A percentile compares a stretch with the other conserved stretches of the same genome.
These are phyloP conservation scores for Oryza meridionalis DNA, from an alignment of 176 grass and related monocot genomes.

Conservation along the genomic window DNA sequence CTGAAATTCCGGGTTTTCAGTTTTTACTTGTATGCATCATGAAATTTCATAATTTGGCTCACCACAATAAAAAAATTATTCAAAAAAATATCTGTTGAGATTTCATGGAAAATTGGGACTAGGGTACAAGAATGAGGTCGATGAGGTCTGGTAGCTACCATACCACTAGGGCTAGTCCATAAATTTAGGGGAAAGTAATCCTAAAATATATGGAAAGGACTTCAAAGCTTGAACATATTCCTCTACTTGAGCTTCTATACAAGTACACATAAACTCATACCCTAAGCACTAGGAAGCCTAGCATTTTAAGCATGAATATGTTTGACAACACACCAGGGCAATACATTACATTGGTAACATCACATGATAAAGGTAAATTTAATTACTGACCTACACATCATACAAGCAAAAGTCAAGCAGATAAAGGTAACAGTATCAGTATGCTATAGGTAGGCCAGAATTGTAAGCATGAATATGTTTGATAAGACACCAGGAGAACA, in stretches of 20 bases:
- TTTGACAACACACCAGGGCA: not conserved
- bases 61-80: not conserved
- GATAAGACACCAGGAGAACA: not conserved
- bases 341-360: not conserved
- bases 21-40: not conserved
- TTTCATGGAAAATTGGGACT: not conserved
- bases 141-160: not conserved
- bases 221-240: not conserved
- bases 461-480: not conserved
- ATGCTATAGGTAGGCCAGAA: not conserved
- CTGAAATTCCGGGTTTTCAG: not conserved
- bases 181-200: not conserved
- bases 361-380: not conserved
- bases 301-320: not conserved
- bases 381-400: not conserved
- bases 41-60: conserved; percentile 5
- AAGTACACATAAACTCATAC: not conserved
- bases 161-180: not conserved
- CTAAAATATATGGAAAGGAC: not conserved
- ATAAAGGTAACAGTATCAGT: not conserved
- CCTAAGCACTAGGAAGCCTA: not conserved
- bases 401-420: not conserved
- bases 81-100: not conserved
- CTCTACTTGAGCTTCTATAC: not conserved
- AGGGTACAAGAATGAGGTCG: not conserved